Percentiles rank a stretch among this genome's conserved stretches.
Conservation (phyloP, 768 basidiomycete genomes). For the Pleurotus cornucopiae region DNA sequence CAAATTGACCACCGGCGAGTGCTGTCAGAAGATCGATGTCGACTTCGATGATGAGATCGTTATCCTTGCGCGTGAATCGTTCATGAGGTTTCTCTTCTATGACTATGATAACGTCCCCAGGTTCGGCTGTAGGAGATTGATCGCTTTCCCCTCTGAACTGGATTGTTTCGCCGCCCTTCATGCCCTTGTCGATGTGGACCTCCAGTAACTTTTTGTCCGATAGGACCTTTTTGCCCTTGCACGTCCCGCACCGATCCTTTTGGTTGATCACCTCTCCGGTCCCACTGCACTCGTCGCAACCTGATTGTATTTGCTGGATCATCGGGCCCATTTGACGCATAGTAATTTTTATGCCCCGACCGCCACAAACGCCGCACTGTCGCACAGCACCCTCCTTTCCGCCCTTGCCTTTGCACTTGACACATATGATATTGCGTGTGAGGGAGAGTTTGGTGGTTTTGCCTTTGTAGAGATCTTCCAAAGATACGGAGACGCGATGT, state of each 20-base stretch:
- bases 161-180: constrained; percentile 92
- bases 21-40: constrained; percentile 93
- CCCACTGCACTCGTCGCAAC: constrained; percentile 90
- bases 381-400: constrained; percentile 96
- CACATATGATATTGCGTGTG: constrained; percentile 91
- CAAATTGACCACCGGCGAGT: constrained; percentile 85
- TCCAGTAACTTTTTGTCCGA: constrained; percentile 97
- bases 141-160: constrained; percentile 89
- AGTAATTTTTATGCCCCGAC: constrained; percentile 87
- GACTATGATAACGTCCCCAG: constrained; percentile 94
- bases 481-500: constrained; percentile 92
- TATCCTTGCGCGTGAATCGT: constrained; percentile 83
- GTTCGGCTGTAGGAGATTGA: constrained; percentile 81
- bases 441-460: constrained; percentile 98
- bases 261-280: constrained; percentile 93
- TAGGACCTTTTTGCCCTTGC: constrained; percentile 93
- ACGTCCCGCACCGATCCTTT: constrained; percentile 88
- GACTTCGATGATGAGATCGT: constrained; percentile 81
- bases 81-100: constrained; percentile 92
- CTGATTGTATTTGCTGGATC: constrained; percentile 98
- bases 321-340: constrained; percentile 98
- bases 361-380: constrained; percentile 71
- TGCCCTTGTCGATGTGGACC: constrained; percentile 97
- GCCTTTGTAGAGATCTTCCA: constrained; percentile 98
- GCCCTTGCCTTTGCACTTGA: constrained; percentile 92